A percentile compares a stretch with the other conserved stretches of the same genome.
These are phyloP conservation scores for Syzygium jambos DNA, from an alignment of 345 rosid species.

Conservation along the genomic window DNA sequence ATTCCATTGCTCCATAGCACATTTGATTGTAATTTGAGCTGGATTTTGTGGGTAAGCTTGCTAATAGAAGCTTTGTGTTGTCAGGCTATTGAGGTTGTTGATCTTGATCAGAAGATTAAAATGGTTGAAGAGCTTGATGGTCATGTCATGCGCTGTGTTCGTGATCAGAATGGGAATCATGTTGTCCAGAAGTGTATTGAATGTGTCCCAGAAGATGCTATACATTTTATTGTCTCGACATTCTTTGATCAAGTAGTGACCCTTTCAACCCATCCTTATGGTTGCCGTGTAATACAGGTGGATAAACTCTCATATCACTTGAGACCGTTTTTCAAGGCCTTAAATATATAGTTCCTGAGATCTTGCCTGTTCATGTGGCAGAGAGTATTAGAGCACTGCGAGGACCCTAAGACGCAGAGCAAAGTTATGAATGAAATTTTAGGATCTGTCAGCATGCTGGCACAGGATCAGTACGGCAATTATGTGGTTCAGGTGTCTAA, in stretches of 20 bases:
- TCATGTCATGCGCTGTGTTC: conserved; percentile 53
- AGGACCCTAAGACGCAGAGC: conserved; percentile 30
- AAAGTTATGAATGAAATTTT: conserved; percentile 61
- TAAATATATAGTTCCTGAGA: background rate
- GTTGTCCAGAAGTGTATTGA: conserved; percentile 68
- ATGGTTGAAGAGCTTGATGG: conserved; percentile 63
- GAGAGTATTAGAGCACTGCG: conserved; percentile 58
- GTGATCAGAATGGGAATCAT: conserved; percentile 75
- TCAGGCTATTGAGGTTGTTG: conserved; percentile 61
- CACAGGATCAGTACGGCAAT: conserved; percentile 67
- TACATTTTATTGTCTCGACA: conserved; percentile 35
- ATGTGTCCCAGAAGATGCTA: conserved; percentile 50
- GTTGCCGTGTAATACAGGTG: conserved; percentile 69
- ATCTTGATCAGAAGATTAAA: conserved; percentile 50
- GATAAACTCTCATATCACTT: background rate
- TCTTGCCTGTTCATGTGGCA: conserved; percentile 12
- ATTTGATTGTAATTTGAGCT: background rate
- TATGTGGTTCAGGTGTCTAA: conserved; percentile 52
- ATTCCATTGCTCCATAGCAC: background rate
- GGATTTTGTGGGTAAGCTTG: background rate
- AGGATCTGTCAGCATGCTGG: conserved; percentile 48
- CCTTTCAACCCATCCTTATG: conserved; percentile 63
- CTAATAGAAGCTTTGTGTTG: background rate
- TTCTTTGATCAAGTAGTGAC: conserved; percentile 46
- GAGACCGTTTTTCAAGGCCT: background rate